Evolutionary conservation across 768 basidiomycete species (phyloP).

Genomic region (Tulasnella sp.): DNA sequence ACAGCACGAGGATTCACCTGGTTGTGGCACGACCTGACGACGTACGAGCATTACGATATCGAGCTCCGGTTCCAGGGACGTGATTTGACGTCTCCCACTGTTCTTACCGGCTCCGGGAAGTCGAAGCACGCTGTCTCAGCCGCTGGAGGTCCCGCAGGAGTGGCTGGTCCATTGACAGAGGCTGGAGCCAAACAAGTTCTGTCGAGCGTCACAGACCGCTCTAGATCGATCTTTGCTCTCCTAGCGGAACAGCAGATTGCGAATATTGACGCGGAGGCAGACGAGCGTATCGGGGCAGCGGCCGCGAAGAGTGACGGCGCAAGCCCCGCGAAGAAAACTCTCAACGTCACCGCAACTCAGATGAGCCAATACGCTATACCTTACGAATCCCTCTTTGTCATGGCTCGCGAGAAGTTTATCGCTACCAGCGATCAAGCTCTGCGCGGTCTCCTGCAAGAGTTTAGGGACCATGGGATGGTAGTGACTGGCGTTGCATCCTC

Average conservation of each 20-base stretch:
- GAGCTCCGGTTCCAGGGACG: slow-evolving; percentile 48
- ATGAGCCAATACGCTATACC: slow-evolving; percentile 51
- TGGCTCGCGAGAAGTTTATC: slow-evolving; percentile 78
- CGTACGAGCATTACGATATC: slow-evolving; percentile 73
- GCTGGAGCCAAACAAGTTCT: slow-evolving; percentile 76
- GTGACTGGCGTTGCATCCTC: slow-evolving; percentile 45
- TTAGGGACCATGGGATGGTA: slow-evolving; percentile 86
- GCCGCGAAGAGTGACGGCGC: slow-evolving; percentile 29
- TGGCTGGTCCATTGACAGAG: slow-evolving; percentile 52
- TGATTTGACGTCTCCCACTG: slow-evolving; percentile 42
- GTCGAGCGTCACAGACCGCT: slow-evolving; percentile 80
- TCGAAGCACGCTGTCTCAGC: slow-evolving; percentile 39
- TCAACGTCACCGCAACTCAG: slow-evolving; percentile 43
- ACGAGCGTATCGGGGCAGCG: slow-evolving; percentile 33
- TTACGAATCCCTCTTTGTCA: slow-evolving; percentile 66
- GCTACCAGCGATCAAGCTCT: slow-evolving; percentile 85
- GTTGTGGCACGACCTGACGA: slow-evolving; percentile 89
- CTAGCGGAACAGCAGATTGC: slow-evolving; percentile 68
- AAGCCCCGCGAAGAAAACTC: slow-evolving; percentile 29
- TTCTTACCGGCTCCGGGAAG: slow-evolving; percentile 37
- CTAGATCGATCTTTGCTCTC: slow-evolving; percentile 73
- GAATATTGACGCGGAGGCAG: slow-evolving; percentile 45
- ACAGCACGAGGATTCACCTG: slow-evolving; percentile 44
- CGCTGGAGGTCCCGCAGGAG: slow-evolving; percentile 27
- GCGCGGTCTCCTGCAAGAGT: slow-evolving; percentile 79